Conservation (phyloP, 2,329 filamentous ascomycete genomes). For the Eutypella sp. region DNA sequence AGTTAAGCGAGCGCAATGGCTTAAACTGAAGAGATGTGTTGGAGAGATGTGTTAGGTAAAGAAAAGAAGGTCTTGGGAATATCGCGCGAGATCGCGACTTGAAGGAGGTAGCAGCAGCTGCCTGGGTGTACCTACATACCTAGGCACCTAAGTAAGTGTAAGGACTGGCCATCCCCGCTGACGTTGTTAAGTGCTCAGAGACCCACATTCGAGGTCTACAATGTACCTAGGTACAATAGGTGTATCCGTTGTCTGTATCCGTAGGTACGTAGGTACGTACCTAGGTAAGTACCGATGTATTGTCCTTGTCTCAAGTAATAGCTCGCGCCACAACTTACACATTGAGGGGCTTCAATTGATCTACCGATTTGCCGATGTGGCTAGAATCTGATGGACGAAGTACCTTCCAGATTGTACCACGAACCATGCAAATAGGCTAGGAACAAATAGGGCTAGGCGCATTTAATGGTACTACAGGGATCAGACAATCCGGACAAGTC, state of each 20-base stretch:
- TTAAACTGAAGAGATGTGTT: neutral
- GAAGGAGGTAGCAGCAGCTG: neutral
- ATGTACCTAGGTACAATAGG: neutral
- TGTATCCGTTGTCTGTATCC: too few relatives aligned
- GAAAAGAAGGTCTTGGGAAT: too few relatives aligned
- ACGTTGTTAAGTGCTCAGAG: neutral
- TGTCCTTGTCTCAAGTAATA: constrained; percentile 1
- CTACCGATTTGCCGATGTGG: too few relatives aligned
- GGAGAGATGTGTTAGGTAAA: neutral
- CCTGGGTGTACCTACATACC: neutral
- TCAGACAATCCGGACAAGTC: too few relatives aligned
- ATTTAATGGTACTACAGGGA: neutral
- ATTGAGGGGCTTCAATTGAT: neutral
- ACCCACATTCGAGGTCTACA: neutral
- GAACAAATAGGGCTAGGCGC: too few relatives aligned
- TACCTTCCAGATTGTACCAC: neutral
- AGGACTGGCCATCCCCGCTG: neutral
- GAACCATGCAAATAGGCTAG: too few relatives aligned
- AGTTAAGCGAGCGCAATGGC: too few relatives aligned
- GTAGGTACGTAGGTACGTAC: too few relatives aligned
- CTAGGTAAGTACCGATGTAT: too few relatives aligned
- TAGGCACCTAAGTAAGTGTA: neutral
- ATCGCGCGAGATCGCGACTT: neutral
- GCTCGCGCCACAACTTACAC: constrained; percentile 21
- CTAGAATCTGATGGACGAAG: neutral